Conservation (phyloP, 331 rosid genomes). For the Erythrophleum ivorense region DNA sequence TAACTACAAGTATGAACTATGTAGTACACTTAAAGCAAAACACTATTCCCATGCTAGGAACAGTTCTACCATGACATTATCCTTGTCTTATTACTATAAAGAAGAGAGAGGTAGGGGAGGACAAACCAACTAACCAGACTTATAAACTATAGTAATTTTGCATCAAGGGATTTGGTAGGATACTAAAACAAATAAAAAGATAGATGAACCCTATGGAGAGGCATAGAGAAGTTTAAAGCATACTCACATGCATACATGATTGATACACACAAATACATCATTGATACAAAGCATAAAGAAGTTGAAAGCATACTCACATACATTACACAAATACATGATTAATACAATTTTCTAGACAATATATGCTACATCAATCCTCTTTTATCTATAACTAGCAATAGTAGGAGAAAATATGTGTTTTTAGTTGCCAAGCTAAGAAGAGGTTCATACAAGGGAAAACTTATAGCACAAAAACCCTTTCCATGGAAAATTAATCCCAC, state of each 20-base stretch:
- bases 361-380: not conserved
- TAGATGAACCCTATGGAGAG: not conserved
- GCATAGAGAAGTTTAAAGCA: not conserved
- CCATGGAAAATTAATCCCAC: not conserved
- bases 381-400: not conserved
- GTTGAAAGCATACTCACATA: no score
- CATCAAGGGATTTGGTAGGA: not conserved
- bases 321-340: not conserved
- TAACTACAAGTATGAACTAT: constrained; percentile 16
- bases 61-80: not conserved
- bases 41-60: constrained; percentile 1
- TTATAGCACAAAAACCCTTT: not conserved
- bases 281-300: no score
- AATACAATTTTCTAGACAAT: not conserved
- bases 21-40: not conserved
- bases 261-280: no score
- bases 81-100: not conserved
- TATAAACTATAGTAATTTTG: not conserved
- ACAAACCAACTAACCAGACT: not conserved
- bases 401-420: not conserved
- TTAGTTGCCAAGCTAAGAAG: not conserved
- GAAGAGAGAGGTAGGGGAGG: not conserved
- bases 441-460: not conserved
- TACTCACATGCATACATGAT: no score
- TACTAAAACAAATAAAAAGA: not conserved